A percentile compares a stretch with the other conserved stretches of the same genome.
Conservation (phyloP, 2,329 filamentous ascomycete genomes). For the Lecanicillium sp. region DNA sequence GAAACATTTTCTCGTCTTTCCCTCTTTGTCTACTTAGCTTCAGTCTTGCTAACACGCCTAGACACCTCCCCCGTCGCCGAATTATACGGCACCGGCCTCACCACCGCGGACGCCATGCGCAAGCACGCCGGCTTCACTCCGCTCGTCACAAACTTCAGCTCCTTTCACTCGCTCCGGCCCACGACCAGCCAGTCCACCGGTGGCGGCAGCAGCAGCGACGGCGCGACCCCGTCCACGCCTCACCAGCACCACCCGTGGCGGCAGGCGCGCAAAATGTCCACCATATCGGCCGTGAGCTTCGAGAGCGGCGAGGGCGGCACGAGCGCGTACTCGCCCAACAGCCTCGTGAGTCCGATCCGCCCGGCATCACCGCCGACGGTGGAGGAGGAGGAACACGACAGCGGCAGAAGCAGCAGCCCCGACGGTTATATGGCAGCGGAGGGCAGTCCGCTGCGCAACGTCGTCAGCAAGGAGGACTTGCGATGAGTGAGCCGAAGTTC, state of each 20-base stretch:
- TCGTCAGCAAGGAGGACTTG: not conserved
- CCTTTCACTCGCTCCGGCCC: not conserved
- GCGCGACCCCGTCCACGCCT: not conserved
- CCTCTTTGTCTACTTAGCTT: not conserved
- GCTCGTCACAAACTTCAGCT: slow-evolving; percentile 14
- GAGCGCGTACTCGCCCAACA: not conserved
- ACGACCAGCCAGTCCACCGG: not conserved
- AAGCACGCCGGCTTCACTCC: slow-evolving; percentile 23
- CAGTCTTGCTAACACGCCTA: slow-evolving; percentile 13
- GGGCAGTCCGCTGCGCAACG: not conserved
- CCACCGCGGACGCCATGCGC: slow-evolving; percentile 34
- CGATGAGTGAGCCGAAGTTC: not conserved
- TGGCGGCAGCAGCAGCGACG: not conserved
- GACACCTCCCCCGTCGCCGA: slow-evolving; percentile 41
- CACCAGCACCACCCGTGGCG: not conserved
- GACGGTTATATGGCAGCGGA: not conserved
- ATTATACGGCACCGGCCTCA: slow-evolving; percentile 38
- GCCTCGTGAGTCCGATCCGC: slow-evolving; percentile 4
- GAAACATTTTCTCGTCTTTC: no score
- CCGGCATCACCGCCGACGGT: not conserved
- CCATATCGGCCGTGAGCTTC: slow-evolving; percentile 3
- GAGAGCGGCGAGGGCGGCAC: not conserved
- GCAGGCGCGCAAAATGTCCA: not conserved
- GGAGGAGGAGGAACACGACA: no score
- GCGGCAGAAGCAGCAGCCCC: not conserved